Evolutionary conservation across 2,329 filamentous ascomycete genomes (phyloP).

Genomic region (Aspergillus jensenii): DNA sequence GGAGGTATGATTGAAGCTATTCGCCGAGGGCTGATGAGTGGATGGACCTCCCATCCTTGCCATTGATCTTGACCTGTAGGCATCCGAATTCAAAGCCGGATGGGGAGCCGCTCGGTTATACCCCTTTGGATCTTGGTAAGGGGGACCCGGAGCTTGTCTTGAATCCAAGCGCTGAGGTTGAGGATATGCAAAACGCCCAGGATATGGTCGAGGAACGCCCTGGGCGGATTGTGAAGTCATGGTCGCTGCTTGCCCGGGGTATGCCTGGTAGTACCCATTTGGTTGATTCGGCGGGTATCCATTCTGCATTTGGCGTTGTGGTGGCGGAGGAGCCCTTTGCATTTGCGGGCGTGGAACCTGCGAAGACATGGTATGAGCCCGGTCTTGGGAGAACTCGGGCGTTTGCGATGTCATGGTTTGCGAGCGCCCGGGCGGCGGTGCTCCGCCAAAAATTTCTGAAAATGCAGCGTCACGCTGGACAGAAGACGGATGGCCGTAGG

Average conservation of each 20-base stretch:
- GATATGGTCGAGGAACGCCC: conserved; percentile 61
- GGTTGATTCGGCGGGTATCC: conserved; percentile 37
- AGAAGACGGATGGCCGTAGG: conserved; percentile 55
- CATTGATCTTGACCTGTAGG: conserved; percentile 90
- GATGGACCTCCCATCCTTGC: conserved; percentile 72
- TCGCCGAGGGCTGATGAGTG: conserved; percentile 66
- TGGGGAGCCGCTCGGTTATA: conserved; percentile 60
- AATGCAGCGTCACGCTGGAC: conserved; percentile 89
- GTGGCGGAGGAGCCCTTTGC: conserved; percentile 41
- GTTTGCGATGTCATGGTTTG: conserved; percentile 91
- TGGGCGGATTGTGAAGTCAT: conserved; percentile 53
- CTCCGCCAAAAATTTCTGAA: conserved; percentile 89
- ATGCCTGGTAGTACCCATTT: conserved; percentile 43
- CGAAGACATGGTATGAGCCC: conserved; percentile 77
- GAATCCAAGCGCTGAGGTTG: conserved; percentile 70
- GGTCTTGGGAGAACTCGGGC: conserved; percentile 61
- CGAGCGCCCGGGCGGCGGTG: conserved; percentile 82
- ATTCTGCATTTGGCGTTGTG: conserved; percentile 46
- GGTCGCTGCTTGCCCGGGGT: conserved; percentile 32
- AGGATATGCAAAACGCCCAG: conserved; percentile 69
- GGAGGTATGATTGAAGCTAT: conserved; percentile 64
- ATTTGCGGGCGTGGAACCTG: conserved; percentile 45
- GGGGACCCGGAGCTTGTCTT: conserved; percentile 51
- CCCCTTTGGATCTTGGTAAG: conserved; percentile 60
- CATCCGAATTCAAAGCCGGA: conserved; percentile 78